Base-by-base conservation (phyloP, 2,329 filamentous ascomycete species). In the Pseudogymnoascus sp. region DNA sequence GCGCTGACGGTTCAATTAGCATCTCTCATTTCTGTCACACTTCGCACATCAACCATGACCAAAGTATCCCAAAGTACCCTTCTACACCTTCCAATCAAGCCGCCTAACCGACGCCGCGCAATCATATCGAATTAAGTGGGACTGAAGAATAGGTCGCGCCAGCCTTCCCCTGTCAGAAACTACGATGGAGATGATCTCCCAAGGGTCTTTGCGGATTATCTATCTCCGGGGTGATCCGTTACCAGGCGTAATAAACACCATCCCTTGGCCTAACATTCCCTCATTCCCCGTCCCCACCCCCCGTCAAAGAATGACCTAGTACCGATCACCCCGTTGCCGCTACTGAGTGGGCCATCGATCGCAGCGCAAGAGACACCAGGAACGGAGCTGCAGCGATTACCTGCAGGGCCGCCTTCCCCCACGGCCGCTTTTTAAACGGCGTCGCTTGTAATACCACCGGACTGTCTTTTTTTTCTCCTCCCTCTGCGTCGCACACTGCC, bases 21-120 rank as follows among this genome's bases (percentile, higher is more conserved):
- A 33, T 33, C 10, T 56, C 50, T 56, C 28, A 56, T 33, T 56
- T 56, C 50, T 56, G 50, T 56, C 50, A 56, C 28, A 56, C 50
- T 33, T 14, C 28, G 16, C 50, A 56, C 5, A 6, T 33, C 26
- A 19, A 56, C 28, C 26, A 7, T 33, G 46, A 31, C 26, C 28
- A 14, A 56, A 56, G 50, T 56, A 56, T 28, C 6, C 22, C 22
- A 50, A 26, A 10, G 43, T 56, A 56, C 50, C 28, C 10, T n/a
- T 33, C 14, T 7, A 28, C 10, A 11, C 26, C 10, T n/a, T 33
- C 14, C 14, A 28, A 16, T 16, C 26, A 31, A 31, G 46, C 26
- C n/a, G 24, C 26, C 46, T 31, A 16, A n/a, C 11, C 12, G n/a
- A 33, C 10, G 7, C n/a, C 8, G 50, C 50, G 16, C n/a, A 33